A percentile compares a stretch with the other conserved stretches of the same genome.
Conservation (phyloP, 495 filamentous ascomycete species). For the Daldinia caldariorum region DNA sequence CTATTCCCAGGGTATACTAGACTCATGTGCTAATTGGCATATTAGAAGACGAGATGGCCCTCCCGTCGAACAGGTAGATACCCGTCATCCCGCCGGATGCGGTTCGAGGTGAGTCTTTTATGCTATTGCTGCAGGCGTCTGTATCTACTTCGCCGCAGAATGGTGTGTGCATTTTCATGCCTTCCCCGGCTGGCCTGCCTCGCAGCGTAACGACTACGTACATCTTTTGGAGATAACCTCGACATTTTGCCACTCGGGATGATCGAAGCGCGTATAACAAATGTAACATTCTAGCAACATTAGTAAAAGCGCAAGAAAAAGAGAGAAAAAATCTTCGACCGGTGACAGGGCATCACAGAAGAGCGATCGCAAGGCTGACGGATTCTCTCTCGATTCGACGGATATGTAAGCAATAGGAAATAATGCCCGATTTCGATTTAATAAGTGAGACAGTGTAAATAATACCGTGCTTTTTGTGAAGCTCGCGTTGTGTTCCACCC, state of each 20-base stretch:
- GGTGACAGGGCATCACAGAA: neutral
- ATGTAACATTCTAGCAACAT: neutral
- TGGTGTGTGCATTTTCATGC: neutral
- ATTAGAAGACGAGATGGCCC: neutral
- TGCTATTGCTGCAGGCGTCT: neutral
- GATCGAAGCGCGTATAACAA: neutral
- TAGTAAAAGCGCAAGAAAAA: too few species aligned
- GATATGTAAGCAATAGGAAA: slow-evolving; percentile 15
- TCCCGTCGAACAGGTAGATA: slow-evolving; percentile 11
- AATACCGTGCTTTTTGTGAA: slow-evolving; percentile 6
- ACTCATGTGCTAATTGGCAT: slow-evolving; percentile 28
- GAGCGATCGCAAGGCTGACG: slow-evolving; percentile 13
- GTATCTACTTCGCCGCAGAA: neutral
- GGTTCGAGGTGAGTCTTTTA: slow-evolving; percentile 26
- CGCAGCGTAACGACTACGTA: slow-evolving; percentile 21
- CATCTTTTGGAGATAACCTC: neutral
- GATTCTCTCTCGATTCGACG: slow-evolving; percentile 8
- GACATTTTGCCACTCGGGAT: neutral
- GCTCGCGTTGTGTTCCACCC: slow-evolving; percentile 9
- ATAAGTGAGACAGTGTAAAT: slow-evolving; percentile 13
- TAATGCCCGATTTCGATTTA: slow-evolving; percentile 3
- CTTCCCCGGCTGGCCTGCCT: neutral
- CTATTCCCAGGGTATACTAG: slow-evolving; percentile 16
- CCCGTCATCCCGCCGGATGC: slow-evolving; percentile 24
- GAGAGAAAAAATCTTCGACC: neutral